These are phyloP conservation scores for Microstegium vimineum DNA, from an alignment of 176 grass and related monocot genomes.

Conservation along the genomic window DNA sequence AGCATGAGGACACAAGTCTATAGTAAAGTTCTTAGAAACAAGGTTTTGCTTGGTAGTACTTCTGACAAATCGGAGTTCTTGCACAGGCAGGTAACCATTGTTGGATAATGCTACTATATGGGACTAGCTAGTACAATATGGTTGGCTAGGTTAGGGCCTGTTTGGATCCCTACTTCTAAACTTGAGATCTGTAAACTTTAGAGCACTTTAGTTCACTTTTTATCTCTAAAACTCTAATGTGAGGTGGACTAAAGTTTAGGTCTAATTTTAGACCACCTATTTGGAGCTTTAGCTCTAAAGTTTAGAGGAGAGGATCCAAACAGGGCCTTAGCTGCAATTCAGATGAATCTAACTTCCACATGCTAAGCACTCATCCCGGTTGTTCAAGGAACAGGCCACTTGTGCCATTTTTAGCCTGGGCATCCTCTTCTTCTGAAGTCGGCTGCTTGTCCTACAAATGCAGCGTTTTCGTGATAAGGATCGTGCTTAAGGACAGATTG, in stretches of 20 bases:
- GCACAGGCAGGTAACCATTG: not conserved
- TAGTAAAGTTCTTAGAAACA: not conserved
- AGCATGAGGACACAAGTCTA: not conserved
- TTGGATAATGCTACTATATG: not conserved
- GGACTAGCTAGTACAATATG: not conserved
- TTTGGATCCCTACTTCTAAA: no score
- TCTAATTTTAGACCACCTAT: no score
- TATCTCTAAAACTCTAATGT: no score
- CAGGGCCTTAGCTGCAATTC: not conserved
- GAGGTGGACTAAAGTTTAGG: no score
- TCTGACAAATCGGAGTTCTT: not conserved
- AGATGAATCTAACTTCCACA: conserved; percentile 71
- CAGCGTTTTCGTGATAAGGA: not conserved
- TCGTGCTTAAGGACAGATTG: not conserved
- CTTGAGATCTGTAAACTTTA: no score
- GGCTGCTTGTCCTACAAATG: not conserved
- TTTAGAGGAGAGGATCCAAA: no score
- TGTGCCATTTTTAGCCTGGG: conserved; percentile 90
- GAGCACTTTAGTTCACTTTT: no score
- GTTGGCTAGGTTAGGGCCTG: not conserved
- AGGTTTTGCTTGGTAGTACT: not conserved
- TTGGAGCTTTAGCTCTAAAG: no score
- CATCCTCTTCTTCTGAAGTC: conserved; percentile 29
- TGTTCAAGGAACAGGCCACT: conserved; percentile 83
- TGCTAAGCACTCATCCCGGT: conserved; percentile 73